Evolutionary conservation across 2,329 filamentous ascomycete species (phyloP).

Genomic region (Sporothrix inflata): DNA sequence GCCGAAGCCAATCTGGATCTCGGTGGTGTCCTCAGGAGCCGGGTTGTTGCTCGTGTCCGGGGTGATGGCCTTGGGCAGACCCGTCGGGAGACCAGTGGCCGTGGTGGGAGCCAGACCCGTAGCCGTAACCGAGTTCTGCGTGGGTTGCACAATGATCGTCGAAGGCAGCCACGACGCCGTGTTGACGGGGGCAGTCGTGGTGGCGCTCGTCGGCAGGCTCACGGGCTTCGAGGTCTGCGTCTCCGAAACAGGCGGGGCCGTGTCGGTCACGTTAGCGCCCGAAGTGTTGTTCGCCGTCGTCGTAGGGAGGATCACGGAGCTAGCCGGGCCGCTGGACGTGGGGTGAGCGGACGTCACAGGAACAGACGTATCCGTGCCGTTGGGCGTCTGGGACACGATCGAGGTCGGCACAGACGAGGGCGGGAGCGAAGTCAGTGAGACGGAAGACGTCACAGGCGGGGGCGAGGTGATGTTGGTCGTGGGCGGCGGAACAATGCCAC

Average conservation of each 20-base stretch:
- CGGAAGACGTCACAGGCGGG: slow-evolving; percentile 14
- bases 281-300: slow-evolving; percentile 34
- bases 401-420: neutral
- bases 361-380: slow-evolving; percentile 19
- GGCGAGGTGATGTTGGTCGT: slow-evolving; percentile 23
- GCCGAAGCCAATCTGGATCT: slow-evolving; percentile 85
- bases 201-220: neutral
- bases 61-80: slow-evolving; percentile 74
- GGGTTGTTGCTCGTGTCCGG: slow-evolving; percentile 61
- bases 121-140: slow-evolving; percentile 47
- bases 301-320: slow-evolving; percentile 21
- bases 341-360: neutral
- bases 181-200: slow-evolving; percentile 13
- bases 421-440: slow-evolving; percentile 15
- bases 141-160: slow-evolving; percentile 61
- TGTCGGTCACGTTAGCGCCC: neutral
- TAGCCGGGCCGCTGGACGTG: neutral
- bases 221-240: slow-evolving; percentile 12
- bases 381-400: slow-evolving; percentile 12
- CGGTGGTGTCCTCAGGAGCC: slow-evolving; percentile 65
- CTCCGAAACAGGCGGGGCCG: slow-evolving; percentile 2
- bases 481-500: slow-evolving; percentile 1
- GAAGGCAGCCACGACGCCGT: slow-evolving; percentile 55
- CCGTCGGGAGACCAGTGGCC: slow-evolving; percentile 62
- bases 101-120: slow-evolving; percentile 47